Percentiles rank a stretch among this genome's conserved stretches.
These are phyloP conservation scores for Neurospora cerealis DNA, from an alignment of 495 filamentous ascomycete genomes.

Conservation along the genomic window DNA sequence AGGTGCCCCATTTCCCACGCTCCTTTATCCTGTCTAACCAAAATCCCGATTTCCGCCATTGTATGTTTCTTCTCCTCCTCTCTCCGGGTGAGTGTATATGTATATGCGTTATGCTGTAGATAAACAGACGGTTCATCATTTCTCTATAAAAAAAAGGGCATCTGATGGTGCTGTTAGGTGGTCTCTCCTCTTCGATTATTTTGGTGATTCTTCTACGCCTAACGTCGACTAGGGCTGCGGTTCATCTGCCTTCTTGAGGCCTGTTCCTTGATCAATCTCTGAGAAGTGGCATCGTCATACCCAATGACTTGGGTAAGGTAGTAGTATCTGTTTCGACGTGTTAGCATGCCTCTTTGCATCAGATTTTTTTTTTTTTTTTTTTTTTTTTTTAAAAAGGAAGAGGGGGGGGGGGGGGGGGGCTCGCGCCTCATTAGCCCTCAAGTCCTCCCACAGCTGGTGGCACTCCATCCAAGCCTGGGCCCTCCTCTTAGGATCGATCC, in stretches of 20 bases:
- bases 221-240: slow-evolving; percentile 20
- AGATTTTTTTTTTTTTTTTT: not conserved
- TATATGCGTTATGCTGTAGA: not conserved
- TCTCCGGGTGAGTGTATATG: not conserved
- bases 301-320: slow-evolving; percentile 37
- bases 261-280: slow-evolving; percentile 26
- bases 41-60: not conserved
- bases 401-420: too few relatives aligned
- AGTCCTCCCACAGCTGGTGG: slow-evolving; percentile 58
- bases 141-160: not conserved
- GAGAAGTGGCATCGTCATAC: slow-evolving; percentile 33
- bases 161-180: not conserved
- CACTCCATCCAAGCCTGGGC: slow-evolving; percentile 57
- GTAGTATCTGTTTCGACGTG: slow-evolving; percentile 20
- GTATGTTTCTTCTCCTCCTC: not conserved
- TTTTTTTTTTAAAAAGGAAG: too few relatives aligned
- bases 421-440: slow-evolving; percentile 58
- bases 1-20: not conserved
- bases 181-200: not conserved
- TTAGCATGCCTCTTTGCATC: slow-evolving; percentile 8
- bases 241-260: slow-evolving; percentile 17
- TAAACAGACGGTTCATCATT: not conserved
- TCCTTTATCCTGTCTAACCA: not conserved
- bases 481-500: slow-evolving; percentile 55
- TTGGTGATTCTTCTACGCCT: not conserved